Conservation (phyloP, 768 basidiomycete species). For the Macrolepiota fuliginosa region DNA sequence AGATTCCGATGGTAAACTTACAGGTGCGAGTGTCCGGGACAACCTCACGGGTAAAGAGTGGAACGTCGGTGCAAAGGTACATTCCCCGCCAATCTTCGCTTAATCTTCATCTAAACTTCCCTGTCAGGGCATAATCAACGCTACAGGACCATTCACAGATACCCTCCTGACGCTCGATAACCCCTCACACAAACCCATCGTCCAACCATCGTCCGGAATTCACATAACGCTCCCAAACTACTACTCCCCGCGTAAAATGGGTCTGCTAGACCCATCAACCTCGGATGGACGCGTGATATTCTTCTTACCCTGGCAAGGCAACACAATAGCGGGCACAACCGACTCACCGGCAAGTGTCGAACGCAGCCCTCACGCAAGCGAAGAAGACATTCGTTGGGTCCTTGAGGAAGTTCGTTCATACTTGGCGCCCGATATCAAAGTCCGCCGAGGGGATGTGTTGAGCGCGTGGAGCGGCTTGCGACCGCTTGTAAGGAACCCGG, state of each 20-base stretch:
- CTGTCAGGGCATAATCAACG: constrained; percentile 85
- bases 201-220: constrained; percentile 88
- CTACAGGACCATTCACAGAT: constrained; percentile 94
- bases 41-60: constrained; percentile 81
- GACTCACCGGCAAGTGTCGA: constrained; percentile 76
- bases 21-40: constrained; percentile 77
- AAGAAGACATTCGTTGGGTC: constrained; percentile 97
- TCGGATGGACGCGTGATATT: constrained; percentile 98
- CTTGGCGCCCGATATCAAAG: constrained; percentile 88
- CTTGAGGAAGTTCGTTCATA: constrained; percentile 91
- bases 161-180: constrained; percentile 80
- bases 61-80: constrained; percentile 77
- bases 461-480: constrained; percentile 94
- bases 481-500: constrained; percentile 84
- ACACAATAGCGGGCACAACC: constrained; percentile 96
- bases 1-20: constrained; percentile 56
- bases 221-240: constrained; percentile 98
- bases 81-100: constrained; percentile 1
- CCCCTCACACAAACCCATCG: constrained; percentile 76
- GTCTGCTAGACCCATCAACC: constrained; percentile 91
- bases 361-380: constrained; percentile 74
- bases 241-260: constrained; percentile 94
- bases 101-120: not conserved
- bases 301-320: constrained; percentile 98
- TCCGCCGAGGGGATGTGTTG: constrained; percentile 91